Evolutionary conservation across 148 eudicot species (phyloP).

Genomic region (Rhododendron ovatum): DNA sequence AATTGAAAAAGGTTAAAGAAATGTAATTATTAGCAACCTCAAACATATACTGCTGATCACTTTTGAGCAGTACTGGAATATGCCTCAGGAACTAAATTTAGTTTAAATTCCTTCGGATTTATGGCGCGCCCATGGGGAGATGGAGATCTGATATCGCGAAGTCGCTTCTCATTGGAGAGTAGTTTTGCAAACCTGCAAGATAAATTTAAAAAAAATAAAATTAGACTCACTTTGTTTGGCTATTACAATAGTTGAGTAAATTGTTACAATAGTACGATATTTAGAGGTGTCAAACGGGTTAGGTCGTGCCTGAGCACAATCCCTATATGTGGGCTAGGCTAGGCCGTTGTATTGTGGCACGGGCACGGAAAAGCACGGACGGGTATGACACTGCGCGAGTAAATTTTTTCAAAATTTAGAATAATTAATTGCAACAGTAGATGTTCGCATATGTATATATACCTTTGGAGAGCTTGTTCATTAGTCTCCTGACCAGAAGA

Average conservation of each 20-base stretch:
- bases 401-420: no score
- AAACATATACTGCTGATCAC: not conserved
- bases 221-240: no score
- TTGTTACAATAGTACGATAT: no score
- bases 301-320: no score
- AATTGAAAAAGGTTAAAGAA: not conserved
- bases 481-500: not conserved
- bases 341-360: no score
- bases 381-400: no score
- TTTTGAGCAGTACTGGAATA: not conserved
- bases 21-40: not conserved
- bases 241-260: no score
- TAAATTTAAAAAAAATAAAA: not conserved
- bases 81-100: not conserved
- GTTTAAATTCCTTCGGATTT: not conserved
- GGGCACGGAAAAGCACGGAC: no score
- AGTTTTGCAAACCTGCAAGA: slow-evolving; percentile 7
- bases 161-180: not conserved
- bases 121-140: not conserved
- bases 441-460: no score
- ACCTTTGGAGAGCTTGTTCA: slow-evolving; percentile 12
- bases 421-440: no score
- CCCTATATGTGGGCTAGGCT: no score
- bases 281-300: no score
- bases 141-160: not conserved